phyloP scores from a whole-genome alignment of 768 basidiomycete genomes.

The Thelephora ganbajun region DNA sequence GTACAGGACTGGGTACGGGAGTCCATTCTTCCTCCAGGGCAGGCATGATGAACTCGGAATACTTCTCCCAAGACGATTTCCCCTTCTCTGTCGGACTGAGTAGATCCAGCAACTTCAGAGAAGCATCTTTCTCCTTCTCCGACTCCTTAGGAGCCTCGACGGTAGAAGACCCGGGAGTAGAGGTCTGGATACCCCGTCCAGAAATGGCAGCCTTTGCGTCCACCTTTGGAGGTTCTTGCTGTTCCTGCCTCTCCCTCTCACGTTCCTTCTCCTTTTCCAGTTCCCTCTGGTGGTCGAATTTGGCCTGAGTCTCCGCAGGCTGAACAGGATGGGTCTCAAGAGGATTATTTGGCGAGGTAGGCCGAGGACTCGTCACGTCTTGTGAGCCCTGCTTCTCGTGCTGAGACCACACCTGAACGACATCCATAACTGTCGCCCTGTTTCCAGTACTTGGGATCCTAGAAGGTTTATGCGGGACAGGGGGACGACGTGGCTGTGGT shows the following conservation, averaged over 20 bases:
- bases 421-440: conserved; percentile 65
- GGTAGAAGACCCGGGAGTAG: too few relatives aligned
- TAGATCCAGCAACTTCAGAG: conserved; percentile 3
- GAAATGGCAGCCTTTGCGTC: conserved; percentile 11
- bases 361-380: background rate
- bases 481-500: conserved; percentile 2
- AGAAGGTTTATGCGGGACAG: conserved; percentile 27
- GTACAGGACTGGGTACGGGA: conserved; percentile 33
- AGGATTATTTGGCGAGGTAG: too few relatives aligned
- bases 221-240: conserved; percentile 1
- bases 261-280: background rate
- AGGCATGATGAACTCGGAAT: conserved; percentile 48
- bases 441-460: conserved; percentile 59
- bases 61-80: conserved; percentile 55
- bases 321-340: too few relatives aligned
- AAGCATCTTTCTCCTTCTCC: conserved; percentile 4
- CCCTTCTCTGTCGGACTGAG: conserved; percentile 32
- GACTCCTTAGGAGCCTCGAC: background rate
- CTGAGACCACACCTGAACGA: conserved; percentile 47
- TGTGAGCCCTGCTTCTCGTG: conserved; percentile 10
- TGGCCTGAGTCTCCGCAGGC: too few relatives aligned
- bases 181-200: conserved; percentile 9
- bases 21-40: conserved; percentile 57
- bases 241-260: conserved; percentile 3
- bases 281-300: background rate